These are phyloP conservation scores for Phragmites australis DNA, from an alignment of 176 grass and related monocot genomes.

Conservation along the genomic window DNA sequence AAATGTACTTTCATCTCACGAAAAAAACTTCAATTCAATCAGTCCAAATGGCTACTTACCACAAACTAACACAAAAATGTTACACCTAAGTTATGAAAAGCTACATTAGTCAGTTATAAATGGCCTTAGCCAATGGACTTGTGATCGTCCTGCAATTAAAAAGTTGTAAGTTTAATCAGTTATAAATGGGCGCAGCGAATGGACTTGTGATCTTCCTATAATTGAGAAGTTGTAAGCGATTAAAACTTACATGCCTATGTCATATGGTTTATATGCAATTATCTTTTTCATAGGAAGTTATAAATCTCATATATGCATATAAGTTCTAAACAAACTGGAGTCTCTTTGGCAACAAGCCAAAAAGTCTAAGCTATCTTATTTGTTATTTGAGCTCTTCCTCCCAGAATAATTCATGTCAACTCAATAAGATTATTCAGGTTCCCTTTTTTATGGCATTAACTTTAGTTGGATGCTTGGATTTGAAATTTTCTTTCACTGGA, in stretches of 20 bases:
- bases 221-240: constrained; percentile 9
- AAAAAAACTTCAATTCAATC: constrained; percentile 8
- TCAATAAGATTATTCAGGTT: not conserved
- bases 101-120: constrained; percentile 16
- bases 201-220: constrained; percentile 21
- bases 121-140: constrained; percentile 1
- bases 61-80: not conserved
- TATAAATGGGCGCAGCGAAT: constrained; percentile 4
- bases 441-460: not conserved
- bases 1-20: not conserved
- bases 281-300: not conserved
- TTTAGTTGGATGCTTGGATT: constrained; percentile 28
- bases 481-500: not conserved
- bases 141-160: constrained; percentile 16
- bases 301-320: constrained; percentile 20
- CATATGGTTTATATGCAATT: constrained; percentile 1
- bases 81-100: constrained; percentile 8
- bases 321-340: not conserved
- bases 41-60: constrained; percentile 21
- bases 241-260: not conserved
- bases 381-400: not conserved
- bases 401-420: not conserved
- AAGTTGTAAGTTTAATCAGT: not conserved
- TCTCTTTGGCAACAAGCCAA: not conserved
- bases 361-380: not conserved